A percentile compares a stretch with the other conserved stretches of the same genome.
Conservation (phyloP, 164 flowering plant genomes). For the Umbilicus rupestris region DNA sequence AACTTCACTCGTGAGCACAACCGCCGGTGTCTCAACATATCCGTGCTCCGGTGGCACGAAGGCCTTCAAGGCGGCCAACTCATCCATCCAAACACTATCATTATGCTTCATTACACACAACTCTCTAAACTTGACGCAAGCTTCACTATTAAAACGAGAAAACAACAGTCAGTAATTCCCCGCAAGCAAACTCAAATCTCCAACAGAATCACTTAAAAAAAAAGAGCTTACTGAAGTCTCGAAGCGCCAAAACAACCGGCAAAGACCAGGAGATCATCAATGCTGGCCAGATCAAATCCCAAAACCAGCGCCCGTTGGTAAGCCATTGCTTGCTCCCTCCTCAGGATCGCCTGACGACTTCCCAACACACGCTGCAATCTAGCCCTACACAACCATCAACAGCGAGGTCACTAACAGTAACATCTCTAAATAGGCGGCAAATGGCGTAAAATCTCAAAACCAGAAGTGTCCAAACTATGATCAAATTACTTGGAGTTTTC, state of each 20-base stretch:
- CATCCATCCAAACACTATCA: slow-evolving; percentile 56
- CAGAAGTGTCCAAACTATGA: not conserved
- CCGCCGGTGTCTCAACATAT: slow-evolving; percentile 39
- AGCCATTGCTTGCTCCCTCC: slow-evolving; percentile 64
- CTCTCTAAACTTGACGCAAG: slow-evolving; percentile 50
- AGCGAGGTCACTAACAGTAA: not conserved
- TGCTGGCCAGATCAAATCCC: slow-evolving; percentile 42
- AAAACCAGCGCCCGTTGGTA: slow-evolving; percentile 55
- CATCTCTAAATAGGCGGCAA: not conserved
- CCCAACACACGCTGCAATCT: slow-evolving; percentile 47
- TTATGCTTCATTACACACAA: slow-evolving; percentile 43
- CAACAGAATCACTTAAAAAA: not conserved
- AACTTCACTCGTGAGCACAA: slow-evolving; percentile 38
- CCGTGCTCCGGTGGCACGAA: slow-evolving; percentile 31
- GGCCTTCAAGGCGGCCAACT: slow-evolving; percentile 50
- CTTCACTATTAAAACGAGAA: slow-evolving; percentile 36
- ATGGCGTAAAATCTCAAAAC: not conserved
- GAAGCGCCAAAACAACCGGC: slow-evolving; percentile 57
- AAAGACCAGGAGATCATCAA: slow-evolving; percentile 48
- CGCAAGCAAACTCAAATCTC: not conserved
- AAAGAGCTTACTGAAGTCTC: slow-evolving; percentile 41
- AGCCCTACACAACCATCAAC: slow-evolving; percentile 24
- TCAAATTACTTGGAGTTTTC: slow-evolving; percentile 47
- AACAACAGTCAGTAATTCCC: not conserved
- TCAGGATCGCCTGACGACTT: slow-evolving; percentile 45